Evolutionary conservation across 1,139 yeast genomes (phyloP).

Genomic region (Yamadazyma dendronema): DNA sequence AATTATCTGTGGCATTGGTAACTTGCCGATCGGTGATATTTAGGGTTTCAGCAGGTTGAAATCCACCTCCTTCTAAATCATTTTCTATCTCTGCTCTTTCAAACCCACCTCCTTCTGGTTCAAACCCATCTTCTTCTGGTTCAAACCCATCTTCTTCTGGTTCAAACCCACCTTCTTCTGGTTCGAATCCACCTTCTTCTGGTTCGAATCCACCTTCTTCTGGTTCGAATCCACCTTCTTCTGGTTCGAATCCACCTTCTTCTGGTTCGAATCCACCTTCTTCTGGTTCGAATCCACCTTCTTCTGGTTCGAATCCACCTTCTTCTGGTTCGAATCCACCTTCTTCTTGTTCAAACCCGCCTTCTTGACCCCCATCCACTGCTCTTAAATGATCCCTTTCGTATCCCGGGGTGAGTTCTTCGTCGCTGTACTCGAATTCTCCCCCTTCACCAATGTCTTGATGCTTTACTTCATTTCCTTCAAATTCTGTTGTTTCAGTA

Average conservation of each 20-base stretch:
- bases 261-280: not conserved
- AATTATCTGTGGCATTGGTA: too few species aligned
- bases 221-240: not conserved
- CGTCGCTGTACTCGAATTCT: not conserved
- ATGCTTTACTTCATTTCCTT: not conserved
- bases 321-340: not conserved
- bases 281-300: not conserved
- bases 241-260: not conserved
- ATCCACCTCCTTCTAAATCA: not conserved
- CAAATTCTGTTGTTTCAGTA: conserved; percentile 5
- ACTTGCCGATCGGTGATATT: not conserved
- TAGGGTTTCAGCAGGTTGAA: not conserved
- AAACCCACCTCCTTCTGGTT: not conserved
- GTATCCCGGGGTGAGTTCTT: not conserved
- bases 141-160: not conserved
- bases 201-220: not conserved
- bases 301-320: not conserved
- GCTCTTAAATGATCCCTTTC: too few species aligned
- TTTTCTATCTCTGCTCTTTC: not conserved
- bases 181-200: not conserved
- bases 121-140: not conserved
- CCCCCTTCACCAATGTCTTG: conserved; percentile 9
- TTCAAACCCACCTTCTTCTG: not conserved
- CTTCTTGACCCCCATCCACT: too few species aligned
- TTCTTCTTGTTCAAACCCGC: not conserved